These are phyloP conservation scores for Tetrahymena elliotti DNA, from an alignment of 73 alveolate genomes.

Conservation along the genomic window DNA sequence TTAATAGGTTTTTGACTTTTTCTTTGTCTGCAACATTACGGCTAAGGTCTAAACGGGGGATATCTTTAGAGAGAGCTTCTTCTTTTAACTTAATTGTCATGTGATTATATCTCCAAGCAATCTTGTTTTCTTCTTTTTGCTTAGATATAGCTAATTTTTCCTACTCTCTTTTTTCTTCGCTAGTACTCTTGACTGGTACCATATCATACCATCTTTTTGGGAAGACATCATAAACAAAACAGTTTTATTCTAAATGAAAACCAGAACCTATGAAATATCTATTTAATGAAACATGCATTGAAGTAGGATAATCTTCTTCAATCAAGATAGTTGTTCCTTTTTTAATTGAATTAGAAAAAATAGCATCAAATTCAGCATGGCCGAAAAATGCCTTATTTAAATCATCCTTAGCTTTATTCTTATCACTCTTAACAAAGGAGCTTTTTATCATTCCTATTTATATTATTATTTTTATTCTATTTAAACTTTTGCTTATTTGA, in stretches of 20 bases:
- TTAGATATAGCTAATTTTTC: background rate
- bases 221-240: background rate
- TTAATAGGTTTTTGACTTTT: background rate
- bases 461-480: background rate
- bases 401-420: background rate
- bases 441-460: background rate
- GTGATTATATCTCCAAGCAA: background rate
- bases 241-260: background rate
- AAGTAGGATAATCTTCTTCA: background rate
- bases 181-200: background rate
- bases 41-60: background rate
- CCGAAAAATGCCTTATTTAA: background rate
- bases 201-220: background rate
- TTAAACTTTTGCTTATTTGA: background rate
- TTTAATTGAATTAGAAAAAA: background rate
- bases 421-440: background rate
- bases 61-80: background rate
- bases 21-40: background rate
- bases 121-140: background rate
- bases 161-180: background rate
- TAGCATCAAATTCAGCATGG: background rate
- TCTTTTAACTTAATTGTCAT: background rate
- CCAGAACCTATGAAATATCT: background rate
- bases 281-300: background rate
- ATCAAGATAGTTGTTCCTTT: background rate